phyloP scores from a whole-genome alignment of 148 eudicot genomes.

The Amaranthus hypochondriacus region DNA sequence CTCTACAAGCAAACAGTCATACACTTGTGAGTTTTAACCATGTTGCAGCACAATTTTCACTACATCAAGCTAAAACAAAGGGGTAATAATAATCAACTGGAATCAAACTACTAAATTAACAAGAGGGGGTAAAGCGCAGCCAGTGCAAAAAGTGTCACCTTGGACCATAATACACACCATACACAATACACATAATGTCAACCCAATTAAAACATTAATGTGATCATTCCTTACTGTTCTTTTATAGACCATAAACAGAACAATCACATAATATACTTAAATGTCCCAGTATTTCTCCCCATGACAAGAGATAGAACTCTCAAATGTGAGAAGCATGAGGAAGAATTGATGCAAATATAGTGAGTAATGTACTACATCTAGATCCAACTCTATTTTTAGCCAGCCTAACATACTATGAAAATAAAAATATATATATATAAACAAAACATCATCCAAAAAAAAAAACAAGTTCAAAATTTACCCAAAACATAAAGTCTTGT shows the following conservation, averaged over 20 bases:
- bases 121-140: background rate
- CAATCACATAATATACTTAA: background rate
- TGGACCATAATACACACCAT: too few species aligned
- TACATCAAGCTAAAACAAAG: background rate
- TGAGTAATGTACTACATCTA: background rate
- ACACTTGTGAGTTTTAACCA: background rate
- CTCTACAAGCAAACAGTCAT: background rate
- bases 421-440: background rate
- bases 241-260: background rate
- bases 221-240: background rate
- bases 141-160: too few species aligned
- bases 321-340: too few species aligned
- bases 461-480: constrained; percentile 1
- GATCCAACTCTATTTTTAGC: background rate
- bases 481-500: constrained; percentile 24
- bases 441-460: background rate
- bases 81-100: background rate
- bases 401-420: background rate
- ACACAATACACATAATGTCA: background rate
- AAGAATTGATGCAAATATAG: too few species aligned
- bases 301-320: too few species aligned
- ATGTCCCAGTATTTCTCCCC: too few species aligned
- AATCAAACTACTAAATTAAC: background rate
- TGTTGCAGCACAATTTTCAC: background rate
- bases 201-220: background rate